Evolutionary conservation across 768 basidiomycete genomes (phyloP), one percentile per base, ranked within the genome.

Genomic region (Lyophyllum shimeji): DNA sequence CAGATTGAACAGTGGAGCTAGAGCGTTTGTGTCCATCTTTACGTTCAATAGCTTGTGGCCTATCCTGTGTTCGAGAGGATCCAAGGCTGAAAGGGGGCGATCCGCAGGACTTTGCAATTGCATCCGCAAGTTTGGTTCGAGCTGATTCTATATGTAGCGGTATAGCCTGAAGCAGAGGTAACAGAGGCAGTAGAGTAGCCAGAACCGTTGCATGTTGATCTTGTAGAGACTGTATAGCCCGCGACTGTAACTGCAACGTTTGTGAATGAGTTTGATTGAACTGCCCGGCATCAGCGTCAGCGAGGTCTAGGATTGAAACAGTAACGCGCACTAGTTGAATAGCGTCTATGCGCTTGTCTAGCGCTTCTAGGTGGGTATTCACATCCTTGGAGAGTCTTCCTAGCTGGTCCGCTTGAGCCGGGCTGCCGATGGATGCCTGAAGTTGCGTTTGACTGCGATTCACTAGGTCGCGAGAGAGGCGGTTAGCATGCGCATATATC

Each of bases 401-500:
- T 17, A 82, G 61, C 6, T 66, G 54, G 5, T 64, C 56, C 11
- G 66, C 67, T 67, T 89, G 87, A 0, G 81, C 79, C 0, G 86
- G 87, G 7, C 63, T 65, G 7, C 87, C 86, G 7, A 89, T 59
- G 42, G 81, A 71, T 31, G 78, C 80, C 61, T 84, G 84, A 25
- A 89, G 67, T 60, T 84, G 81, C 2, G 72, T 75, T 65, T 90
- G 88, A 57, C 79, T 81, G 61, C 85, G 76, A 60, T 85, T 86
- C 8, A 84, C 88, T 90, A 43, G 20, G 52, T 15, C 18, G 46
- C 40, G 25, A 48, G 50, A 37, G 53, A 40, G 55, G 54, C 56
- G 45, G 27, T 44, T 42, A 45, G n/a, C n/a, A n/a, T n/a, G n/a
- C 54, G 56, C 49, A 58, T 45, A 56, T 13, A 66, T 63, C 57